Evolutionary conservation across 2,329 filamentous ascomycete species (phyloP).

Genomic region (Macroventuria anomochaeta): DNA sequence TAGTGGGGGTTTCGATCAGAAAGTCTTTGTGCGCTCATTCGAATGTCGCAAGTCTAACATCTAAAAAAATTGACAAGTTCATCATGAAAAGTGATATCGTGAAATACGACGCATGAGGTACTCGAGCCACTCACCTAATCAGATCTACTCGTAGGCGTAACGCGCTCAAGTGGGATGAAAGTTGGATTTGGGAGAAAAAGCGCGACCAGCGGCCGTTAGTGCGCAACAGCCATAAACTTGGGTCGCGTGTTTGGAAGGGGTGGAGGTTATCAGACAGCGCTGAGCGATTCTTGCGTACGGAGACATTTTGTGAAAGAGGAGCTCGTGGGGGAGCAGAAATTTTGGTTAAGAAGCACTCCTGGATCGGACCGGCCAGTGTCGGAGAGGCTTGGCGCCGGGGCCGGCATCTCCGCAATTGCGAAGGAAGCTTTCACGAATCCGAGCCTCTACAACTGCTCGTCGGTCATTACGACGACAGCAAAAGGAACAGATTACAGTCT

Average conservation of each 20-base stretch:
- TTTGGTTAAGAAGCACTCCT: conserved; percentile 13
- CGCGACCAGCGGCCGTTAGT: conserved; percentile 24
- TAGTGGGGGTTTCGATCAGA: conserved; percentile 34
- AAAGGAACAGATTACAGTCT: no score
- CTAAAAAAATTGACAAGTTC: conserved; percentile 46
- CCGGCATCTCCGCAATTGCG: conserved; percentile 10
- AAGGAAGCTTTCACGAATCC: conserved; percentile 8
- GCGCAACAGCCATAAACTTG: conserved; percentile 15
- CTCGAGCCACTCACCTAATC: conserved; percentile 22
- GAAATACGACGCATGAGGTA: not conserved
- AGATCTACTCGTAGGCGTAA: not conserved
- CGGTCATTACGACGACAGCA: not conserved
- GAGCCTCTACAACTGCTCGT: not conserved
- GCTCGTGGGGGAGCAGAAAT: conserved; percentile 28
- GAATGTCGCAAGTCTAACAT: conserved; percentile 51
- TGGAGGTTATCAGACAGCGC: conserved; percentile 18
- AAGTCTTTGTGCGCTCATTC: conserved; percentile 48
- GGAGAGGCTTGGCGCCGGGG: conserved; percentile 6
- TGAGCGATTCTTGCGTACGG: conserved; percentile 25
- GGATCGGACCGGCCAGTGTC: conserved; percentile 14
- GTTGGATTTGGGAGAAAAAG: conserved; percentile 11
- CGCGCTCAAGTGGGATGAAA: conserved; percentile 12
- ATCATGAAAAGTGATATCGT: conserved; percentile 31
- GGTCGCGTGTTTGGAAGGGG: conserved; percentile 3
- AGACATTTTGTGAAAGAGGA: conserved; percentile 39